A percentile compares a stretch with the other conserved stretches of the same genome.
phyloP scores from a whole-genome alignment of 805 yeast genomes.

The Candida xyloterini region DNA sequence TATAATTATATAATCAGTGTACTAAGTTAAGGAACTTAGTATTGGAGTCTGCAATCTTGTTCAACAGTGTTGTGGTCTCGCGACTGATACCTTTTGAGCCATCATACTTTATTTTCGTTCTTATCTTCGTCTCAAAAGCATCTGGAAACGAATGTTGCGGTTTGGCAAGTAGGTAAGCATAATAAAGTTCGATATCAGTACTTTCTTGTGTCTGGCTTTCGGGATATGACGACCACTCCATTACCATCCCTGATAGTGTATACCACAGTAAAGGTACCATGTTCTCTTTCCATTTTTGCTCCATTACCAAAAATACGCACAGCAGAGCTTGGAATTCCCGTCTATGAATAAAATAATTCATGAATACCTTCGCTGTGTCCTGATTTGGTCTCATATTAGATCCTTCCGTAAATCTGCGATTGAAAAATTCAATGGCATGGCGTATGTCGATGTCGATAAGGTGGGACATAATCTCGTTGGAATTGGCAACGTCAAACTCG shows the following conservation, averaged over 20 bases:
- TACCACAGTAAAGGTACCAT: neutral
- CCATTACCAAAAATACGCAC: slow-evolving; percentile 5
- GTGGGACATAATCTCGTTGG: slow-evolving; percentile 8
- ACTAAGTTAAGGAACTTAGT: neutral
- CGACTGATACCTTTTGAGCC: neutral
- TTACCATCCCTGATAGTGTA: slow-evolving; percentile 3
- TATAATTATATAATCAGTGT: neutral
- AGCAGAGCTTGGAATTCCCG: slow-evolving; percentile 6
- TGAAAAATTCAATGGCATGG: slow-evolving; percentile 9
- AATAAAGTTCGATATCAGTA: slow-evolving; percentile 1
- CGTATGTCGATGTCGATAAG: slow-evolving; percentile 5
- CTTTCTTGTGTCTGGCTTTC: neutral
- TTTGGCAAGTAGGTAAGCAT: neutral
- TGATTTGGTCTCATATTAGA: neutral
- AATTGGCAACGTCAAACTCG: neutral
- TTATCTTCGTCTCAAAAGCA: neutral
- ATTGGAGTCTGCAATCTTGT: neutral
- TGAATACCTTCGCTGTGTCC: slow-evolving; percentile 5
- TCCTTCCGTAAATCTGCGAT: slow-evolving; percentile 1
- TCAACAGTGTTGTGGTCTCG: neutral
- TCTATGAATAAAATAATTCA: slow-evolving; percentile 5
- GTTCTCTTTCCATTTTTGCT: slow-evolving; percentile 1
- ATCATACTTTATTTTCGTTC: neutral
- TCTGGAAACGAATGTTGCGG: neutral
- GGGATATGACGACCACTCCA: slow-evolving; percentile 6